Evolutionary conservation across 768 basidiomycete genomes (phyloP), one percentile per base, ranked within the genome.

Genomic region (Tricholoma saponaceum): DNA sequence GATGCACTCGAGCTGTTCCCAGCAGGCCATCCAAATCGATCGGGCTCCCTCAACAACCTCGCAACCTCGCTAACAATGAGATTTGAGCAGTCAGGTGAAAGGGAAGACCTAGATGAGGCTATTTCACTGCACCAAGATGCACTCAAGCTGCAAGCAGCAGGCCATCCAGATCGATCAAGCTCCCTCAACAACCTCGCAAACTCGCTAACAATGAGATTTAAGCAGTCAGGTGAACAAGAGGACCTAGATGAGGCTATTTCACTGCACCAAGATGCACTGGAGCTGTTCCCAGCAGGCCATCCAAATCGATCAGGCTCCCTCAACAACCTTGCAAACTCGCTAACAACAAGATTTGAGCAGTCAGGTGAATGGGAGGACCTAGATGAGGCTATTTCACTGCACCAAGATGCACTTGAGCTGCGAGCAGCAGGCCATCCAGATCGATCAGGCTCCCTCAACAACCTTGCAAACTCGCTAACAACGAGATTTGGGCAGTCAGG

Each of bases 191-290:
- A 64, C 52, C 62, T 67, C 18, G 60, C 60, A 0, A n/a, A 6
- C 56, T 57, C 62, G 16, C 50, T 68, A 46, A 60, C 44, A 47
- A 56, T 54, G 5, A 64, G 72, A n/a, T 57, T 64, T 49, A 46
- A 67, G 22, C 65, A 66, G 5, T 67, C 64, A 62, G 69, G 71
- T 5, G 63, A 64, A n/a, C 43, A 25, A 13, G 57, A 58, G 23
- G 69, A 67, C 16, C 57, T 72, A 6, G 64, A 70, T 13, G 51
- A 64, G 6, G 63, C 71, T 39, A 63, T 74, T 30, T 58, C 59
- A 4, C 65, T 68, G 35, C 66, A 67, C 37, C 58, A 58, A 30
- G 16, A 58, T 7, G 70, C 69, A 30, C 64, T 69, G n/a, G 62
- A 64, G 14, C 46, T 64, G 14, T 61, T 66, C 35, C 60, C 64